Conservation (phyloP, 352 stramenopile species). For the Phytophthora quininea region DNA sequence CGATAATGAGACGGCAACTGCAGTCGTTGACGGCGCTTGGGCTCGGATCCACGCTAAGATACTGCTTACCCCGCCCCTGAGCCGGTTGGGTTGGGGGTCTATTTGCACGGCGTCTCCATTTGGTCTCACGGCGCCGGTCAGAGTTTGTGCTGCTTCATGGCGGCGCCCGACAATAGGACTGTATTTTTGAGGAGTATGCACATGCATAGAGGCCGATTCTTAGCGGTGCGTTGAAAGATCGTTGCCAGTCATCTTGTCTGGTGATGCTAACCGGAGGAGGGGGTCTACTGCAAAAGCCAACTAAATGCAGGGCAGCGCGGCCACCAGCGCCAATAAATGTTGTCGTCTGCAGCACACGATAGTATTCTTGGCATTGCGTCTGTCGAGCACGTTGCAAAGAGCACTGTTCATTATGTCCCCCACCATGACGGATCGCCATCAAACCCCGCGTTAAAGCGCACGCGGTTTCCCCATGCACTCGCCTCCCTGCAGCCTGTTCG, state of each 20-base stretch:
- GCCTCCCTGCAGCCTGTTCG: conserved; percentile 2
- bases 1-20: no score
- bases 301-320: conserved; percentile 22
- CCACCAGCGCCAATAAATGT: no score
- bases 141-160: neutral
- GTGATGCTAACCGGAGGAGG: neutral
- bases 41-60: neutral
- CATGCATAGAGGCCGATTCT: conserved; percentile 1
- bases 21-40: no score
- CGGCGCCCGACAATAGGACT: conserved; percentile 21
- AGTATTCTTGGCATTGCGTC: no score
- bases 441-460: neutral
- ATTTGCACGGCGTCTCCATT: conserved; percentile 29
- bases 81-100: conserved; percentile 23
- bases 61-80: neutral
- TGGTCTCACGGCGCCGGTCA: conserved; percentile 12
- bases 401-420: no score
- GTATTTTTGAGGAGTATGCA: conserved; percentile 23
- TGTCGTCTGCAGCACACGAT: no score
- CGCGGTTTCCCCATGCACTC: conserved; percentile 25
- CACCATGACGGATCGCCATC: neutral
- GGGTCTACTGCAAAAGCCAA: neutral
- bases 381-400: no score
- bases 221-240: conserved; percentile 14
- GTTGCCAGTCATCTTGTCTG: conserved; percentile 24